These are phyloP conservation scores for Zygosaccharomyces sapae DNA, from an alignment of 1,139 yeast genomes.

Conservation along the genomic window DNA sequence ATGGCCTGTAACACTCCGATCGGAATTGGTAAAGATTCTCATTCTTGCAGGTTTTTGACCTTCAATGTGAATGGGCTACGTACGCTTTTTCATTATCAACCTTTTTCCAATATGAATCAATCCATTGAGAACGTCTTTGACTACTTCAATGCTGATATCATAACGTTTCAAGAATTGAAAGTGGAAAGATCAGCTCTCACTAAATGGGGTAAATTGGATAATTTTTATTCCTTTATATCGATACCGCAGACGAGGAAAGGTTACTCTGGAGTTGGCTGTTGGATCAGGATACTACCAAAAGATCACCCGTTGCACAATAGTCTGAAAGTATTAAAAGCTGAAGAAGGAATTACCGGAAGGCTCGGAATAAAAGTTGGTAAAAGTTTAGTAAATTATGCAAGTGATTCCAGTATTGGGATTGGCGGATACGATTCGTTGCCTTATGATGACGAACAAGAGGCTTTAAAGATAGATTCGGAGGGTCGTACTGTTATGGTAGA, in stretches of 20 bases:
- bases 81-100: constrained; percentile 74
- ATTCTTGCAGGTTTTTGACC: constrained; percentile 47
- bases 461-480: constrained; percentile 62
- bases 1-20: constrained; percentile 6
- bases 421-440: constrained; percentile 66
- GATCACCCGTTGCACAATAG: constrained; percentile 42
- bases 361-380: constrained; percentile 36
- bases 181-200: constrained; percentile 46
- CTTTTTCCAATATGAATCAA: constrained; percentile 60
- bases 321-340: constrained; percentile 63
- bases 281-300: constrained; percentile 51
- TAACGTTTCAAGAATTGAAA: constrained; percentile 83
- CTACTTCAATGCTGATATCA: constrained; percentile 62
- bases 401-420: constrained; percentile 40
- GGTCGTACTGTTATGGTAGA: constrained; percentile 81
- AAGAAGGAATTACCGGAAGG: constrained; percentile 85
- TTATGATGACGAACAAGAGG: constrained; percentile 35
- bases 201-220: constrained; percentile 53
- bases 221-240: constrained; percentile 63
- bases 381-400: constrained; percentile 24
- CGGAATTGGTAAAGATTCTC: constrained; percentile 7
- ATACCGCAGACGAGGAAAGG: constrained; percentile 69
- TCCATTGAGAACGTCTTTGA: constrained; percentile 50
- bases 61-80: constrained; percentile 86
- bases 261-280: constrained; percentile 88